Evolutionary conservation across 2,329 filamentous ascomycete genomes (phyloP).

Genomic region (Didymella segeticola): DNA sequence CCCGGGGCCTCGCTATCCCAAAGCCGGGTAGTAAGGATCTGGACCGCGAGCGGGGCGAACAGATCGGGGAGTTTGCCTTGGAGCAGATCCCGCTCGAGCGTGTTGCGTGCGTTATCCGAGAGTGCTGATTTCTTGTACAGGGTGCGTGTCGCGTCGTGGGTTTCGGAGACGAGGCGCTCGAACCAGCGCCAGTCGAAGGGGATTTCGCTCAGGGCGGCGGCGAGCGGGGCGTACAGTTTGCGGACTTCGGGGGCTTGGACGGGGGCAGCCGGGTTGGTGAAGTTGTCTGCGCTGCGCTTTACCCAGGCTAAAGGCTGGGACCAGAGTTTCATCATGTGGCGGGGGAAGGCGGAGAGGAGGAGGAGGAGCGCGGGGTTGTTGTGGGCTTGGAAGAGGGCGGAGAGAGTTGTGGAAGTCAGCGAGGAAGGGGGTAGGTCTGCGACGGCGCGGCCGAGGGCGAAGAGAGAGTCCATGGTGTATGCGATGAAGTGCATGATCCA

Average conservation of each 20-base stretch:
- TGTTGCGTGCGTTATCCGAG: conserved; percentile 54
- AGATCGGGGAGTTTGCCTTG: conserved; percentile 59
- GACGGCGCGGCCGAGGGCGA: conserved; percentile 35
- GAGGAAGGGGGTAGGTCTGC: conserved; percentile 28
- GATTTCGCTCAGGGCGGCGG: conserved; percentile 37
- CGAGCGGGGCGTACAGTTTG: conserved; percentile 53
- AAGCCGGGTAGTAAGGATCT: conserved; percentile 53
- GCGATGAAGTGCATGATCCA: conserved; percentile 76
- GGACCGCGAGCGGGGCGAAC: conserved; percentile 56
- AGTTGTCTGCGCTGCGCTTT: conserved; percentile 32
- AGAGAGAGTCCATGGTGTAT: conserved; percentile 62
- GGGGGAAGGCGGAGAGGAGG: conserved; percentile 45
- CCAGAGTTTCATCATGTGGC: conserved; percentile 49
- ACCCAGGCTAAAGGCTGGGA: conserved; percentile 41
- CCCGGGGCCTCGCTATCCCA: conserved; percentile 45
- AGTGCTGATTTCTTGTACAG: conserved; percentile 60
- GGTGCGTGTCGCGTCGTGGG: conserved; percentile 69
- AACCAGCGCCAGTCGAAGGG: conserved; percentile 56
- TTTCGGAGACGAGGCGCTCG: conserved; percentile 59
- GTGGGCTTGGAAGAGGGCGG: conserved; percentile 35
- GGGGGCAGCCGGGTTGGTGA: conserved; percentile 44
- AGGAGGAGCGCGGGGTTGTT: conserved; percentile 46
- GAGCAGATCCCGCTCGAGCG: conserved; percentile 61
- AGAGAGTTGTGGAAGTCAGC: conserved; percentile 48
- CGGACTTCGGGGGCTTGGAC: conserved; percentile 53